Base-by-base conservation (phyloP, 192 early-diverging fungal species). In the Pilaira anomala region DNA sequence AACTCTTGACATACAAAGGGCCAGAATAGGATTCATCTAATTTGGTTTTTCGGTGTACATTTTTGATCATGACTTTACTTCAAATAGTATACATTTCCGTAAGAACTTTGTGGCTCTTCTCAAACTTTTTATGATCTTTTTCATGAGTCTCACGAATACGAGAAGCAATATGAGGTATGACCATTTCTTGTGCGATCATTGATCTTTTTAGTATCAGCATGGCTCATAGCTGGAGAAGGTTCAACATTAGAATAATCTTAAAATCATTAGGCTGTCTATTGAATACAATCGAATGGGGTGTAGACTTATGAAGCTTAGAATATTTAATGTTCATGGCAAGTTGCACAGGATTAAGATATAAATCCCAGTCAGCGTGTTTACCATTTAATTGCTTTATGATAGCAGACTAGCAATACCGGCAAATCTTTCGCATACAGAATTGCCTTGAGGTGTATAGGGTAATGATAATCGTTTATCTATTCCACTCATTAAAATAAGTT, bases 221-320 rank as follows among this genome's bases (percentile, higher is more conserved):
- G 8, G 5, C 16, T 16, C 7, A 46, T 46, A n/a, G 5, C 3
- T 16, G 12, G 3, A 45, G 42, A 7, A 45, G 42, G 42, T 45
- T 3, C 12, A 2, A 45, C 13, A 3, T 45, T 45, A 45, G 42
- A 45, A n/a, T 45, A 45, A 45, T 45, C 42, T 45, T 45, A n/a
- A 45, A 45, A 45, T n/a, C 42, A 45, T 45, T 45, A 12, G 42
- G 42, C n/a, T 45, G 42, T n/a, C 42, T 45, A 24, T 49, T 22
- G 9, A 24, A 49, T n/a, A 49, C 16, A 49, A 24, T n/a, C 7
- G 48, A 3, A 24, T 16, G 21, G n/a, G 48, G 48, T 49, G 18
- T 49, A 2, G 48, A 22, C 22, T 49, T 49, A 24, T 49, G 48
- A 22, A 49, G 3, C 7, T n/a, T 18, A 2, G 48, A 19, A 24